Percentiles rank a stretch among this genome's conserved stretches.
Conservation (phyloP, 768 basidiomycete species). For the Podaxis pistillaris region DNA sequence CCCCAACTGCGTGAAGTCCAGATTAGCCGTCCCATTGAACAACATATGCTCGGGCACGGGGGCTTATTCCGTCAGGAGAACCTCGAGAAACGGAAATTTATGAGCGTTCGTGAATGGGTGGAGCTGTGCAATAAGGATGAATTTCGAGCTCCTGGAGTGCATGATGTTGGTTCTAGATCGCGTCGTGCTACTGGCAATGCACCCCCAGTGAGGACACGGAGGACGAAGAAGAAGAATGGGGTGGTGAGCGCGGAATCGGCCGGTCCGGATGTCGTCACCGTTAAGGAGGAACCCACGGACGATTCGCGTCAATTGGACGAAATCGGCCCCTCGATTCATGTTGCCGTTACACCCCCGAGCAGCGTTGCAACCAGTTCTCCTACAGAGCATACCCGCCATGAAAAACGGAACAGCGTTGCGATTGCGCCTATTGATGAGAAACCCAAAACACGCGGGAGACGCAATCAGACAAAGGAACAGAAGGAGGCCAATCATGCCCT, state of each 20-base stretch:
- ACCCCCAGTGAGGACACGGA: slow-evolving; percentile 33
- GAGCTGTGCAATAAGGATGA: slow-evolving; percentile 75
- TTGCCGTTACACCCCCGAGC: slow-evolving; percentile 37
- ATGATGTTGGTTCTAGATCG: slow-evolving; percentile 59
- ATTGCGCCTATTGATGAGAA: slow-evolving; percentile 22
- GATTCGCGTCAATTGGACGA: slow-evolving; percentile 27
- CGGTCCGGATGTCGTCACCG: slow-evolving; percentile 38
- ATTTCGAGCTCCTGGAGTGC: slow-evolving; percentile 68
- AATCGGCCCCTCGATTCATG: slow-evolving; percentile 15
- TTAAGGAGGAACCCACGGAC: slow-evolving; percentile 52
- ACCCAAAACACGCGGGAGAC: slow-evolving; percentile 17
- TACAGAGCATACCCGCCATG: background rate
- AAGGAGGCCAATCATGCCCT: slow-evolving; percentile 45
- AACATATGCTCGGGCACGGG: slow-evolving; percentile 82
- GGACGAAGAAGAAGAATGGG: slow-evolving; percentile 42
- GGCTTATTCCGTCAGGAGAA: slow-evolving; percentile 92
- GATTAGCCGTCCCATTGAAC: slow-evolving; percentile 90
- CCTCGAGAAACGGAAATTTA: slow-evolving; percentile 78
- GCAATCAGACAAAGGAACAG: slow-evolving; percentile 13
- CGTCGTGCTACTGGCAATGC: slow-evolving; percentile 30
- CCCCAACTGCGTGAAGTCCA: slow-evolving; percentile 72
- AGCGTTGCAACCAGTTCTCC: slow-evolving; percentile 33
- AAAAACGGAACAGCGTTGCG: background rate
- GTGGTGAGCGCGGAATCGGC: slow-evolving; percentile 37
- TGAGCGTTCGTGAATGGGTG: slow-evolving; percentile 88